Evolutionary conservation across 2,329 filamentous ascomycete species (phyloP).

Genomic region (Pseudocercospora musae): DNA sequence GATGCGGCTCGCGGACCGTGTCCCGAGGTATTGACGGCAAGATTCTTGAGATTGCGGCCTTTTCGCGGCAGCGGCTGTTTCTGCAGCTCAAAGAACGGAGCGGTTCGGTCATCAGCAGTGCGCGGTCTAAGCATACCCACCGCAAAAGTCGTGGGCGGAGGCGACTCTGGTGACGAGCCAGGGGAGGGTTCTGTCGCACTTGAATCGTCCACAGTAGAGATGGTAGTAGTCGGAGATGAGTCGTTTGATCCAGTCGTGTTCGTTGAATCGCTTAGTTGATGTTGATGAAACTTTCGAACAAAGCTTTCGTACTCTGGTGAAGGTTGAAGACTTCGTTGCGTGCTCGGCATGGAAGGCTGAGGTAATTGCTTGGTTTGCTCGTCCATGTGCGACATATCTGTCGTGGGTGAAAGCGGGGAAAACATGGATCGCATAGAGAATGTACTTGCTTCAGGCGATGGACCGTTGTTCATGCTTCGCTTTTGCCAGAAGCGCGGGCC

Average conservation of each 20-base stretch:
- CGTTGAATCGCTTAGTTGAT: conserved; percentile 74
- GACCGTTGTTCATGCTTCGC: conserved; percentile 30
- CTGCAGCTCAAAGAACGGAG: conserved; percentile 54
- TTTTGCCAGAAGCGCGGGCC: conserved; percentile 27
- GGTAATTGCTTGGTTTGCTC: conserved; percentile 27
- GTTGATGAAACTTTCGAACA: conserved; percentile 54
- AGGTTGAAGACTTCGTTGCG: conserved; percentile 13
- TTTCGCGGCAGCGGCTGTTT: conserved; percentile 56
- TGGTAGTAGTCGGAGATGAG: conserved; percentile 90
- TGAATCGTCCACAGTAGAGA: conserved; percentile 88
- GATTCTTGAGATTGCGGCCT: conserved; percentile 77
- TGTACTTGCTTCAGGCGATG: conserved; percentile 18
- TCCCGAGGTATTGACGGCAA: conserved; percentile 68
- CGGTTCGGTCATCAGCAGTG: conserved; percentile 50
- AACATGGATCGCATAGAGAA: conserved; percentile 19
- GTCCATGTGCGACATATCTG: conserved; percentile 27
- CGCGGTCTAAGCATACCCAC: conserved; percentile 50
- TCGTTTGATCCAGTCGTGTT: conserved; percentile 80
- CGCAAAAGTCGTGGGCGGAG: conserved; percentile 67
- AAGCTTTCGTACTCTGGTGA: conserved; percentile 27
- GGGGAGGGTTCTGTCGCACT: conserved; percentile 87
- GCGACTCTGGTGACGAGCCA: conserved; percentile 86
- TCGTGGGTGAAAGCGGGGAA: conserved; percentile 15
- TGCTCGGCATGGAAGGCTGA: conserved; percentile 17
- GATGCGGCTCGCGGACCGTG: conserved; percentile 47